A percentile compares a stretch with the other conserved stretches of the same genome.
Conservation (phyloP, 2,329 filamentous ascomycete genomes). For the Colletotrichum spinosum region DNA sequence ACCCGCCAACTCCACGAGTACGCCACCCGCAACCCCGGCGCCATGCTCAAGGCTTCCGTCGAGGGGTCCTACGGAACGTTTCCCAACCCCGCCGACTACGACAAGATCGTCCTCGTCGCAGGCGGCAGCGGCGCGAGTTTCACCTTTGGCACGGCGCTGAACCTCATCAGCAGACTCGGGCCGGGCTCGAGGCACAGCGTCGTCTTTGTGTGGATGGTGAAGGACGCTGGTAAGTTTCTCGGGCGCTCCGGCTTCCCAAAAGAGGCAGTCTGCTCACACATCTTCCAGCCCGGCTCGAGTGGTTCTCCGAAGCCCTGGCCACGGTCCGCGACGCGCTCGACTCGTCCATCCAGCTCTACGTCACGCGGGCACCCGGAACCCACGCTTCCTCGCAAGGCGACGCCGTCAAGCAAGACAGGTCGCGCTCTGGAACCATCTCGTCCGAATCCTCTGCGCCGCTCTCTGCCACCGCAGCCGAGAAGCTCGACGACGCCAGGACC, state of each 20-base stretch:
- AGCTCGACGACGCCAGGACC: slow-evolving; percentile 16
- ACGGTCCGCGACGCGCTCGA: slow-evolving; percentile 45
- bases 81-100: slow-evolving; percentile 53
- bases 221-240: slow-evolving; percentile 47
- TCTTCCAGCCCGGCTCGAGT: slow-evolving; percentile 48
- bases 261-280: slow-evolving; percentile 24
- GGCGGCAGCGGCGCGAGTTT: slow-evolving; percentile 71
- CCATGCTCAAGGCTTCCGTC: slow-evolving; percentile 57
- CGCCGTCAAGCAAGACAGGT: slow-evolving; percentile 7
- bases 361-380: slow-evolving; percentile 43
- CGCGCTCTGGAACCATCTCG: slow-evolving; percentile 17
- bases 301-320: slow-evolving; percentile 51
- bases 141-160: slow-evolving; percentile 54
- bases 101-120: slow-evolving; percentile 41
- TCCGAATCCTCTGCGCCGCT: slow-evolving; percentile 18
- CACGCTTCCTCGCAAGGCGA: not conserved
- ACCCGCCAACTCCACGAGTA: slow-evolving; percentile 61
- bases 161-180: slow-evolving; percentile 46
- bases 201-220: slow-evolving; percentile 55
- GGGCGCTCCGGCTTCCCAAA: not conserved
- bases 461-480: slow-evolving; percentile 15
- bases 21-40: slow-evolving; percentile 56
- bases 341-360: slow-evolving; percentile 48
- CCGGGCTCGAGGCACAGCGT: slow-evolving; percentile 42
- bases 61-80: slow-evolving; percentile 67